These are phyloP conservation scores for Colletotrichum tropicicola DNA, from an alignment of 2,329 filamentous ascomycete species.

Conservation along the genomic window DNA sequence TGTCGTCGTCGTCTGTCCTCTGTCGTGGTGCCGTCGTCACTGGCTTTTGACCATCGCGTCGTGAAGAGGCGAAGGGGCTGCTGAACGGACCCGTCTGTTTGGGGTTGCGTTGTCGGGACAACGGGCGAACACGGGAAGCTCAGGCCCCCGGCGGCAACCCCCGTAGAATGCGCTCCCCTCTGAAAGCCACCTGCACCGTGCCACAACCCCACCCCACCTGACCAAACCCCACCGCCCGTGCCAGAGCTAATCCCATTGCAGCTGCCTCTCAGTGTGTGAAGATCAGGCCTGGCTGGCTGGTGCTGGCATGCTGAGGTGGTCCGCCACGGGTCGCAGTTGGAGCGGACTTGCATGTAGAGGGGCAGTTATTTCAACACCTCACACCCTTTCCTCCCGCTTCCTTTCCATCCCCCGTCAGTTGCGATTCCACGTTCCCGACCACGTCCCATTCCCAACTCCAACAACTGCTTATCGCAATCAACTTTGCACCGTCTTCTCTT, in stretches of 20 bases:
- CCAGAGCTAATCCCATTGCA: conserved; percentile 30
- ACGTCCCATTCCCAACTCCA: conserved; percentile 43
- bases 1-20: background rate
- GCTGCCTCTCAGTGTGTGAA: conserved; percentile 19
- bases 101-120: conserved; percentile 23
- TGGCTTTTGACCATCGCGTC: background rate
- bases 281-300: conserved; percentile 17
- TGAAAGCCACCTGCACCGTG: conserved; percentile 14
- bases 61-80: conserved; percentile 4
- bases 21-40: background rate
- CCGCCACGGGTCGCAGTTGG: conserved; percentile 26
- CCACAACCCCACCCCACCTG: conserved; percentile 26
- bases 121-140: conserved; percentile 10
- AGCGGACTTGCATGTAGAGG: conserved; percentile 49
- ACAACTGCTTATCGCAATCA: conserved; percentile 31
- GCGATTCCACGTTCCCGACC: conserved; percentile 20
- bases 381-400: conserved; percentile 39
- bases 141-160: conserved; percentile 21
- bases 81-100: conserved; percentile 19
- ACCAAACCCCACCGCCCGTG: conserved; percentile 21
- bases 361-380: conserved; percentile 43
- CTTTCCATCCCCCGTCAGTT: conserved; percentile 41
- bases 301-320: conserved; percentile 24
- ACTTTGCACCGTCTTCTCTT: conserved; percentile 37
- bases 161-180: background rate